Percentiles rank a stretch among this genome's conserved stretches.
Evolutionary conservation across 176 grass and related monocot genomes (phyloP).

Genomic region (Oryza longistaminata): DNA sequence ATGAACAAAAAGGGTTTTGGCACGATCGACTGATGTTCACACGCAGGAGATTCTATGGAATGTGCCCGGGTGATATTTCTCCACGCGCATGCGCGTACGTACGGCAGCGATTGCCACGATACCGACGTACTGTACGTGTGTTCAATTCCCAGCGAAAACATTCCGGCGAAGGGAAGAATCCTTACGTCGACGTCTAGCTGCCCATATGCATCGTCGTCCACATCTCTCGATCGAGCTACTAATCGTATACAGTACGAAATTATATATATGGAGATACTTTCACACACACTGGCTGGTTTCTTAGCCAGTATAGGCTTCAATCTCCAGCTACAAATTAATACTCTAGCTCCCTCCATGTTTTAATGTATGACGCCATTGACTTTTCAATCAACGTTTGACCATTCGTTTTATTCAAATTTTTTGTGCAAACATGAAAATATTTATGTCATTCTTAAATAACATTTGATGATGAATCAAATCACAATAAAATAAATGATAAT

Average conservation of each 20-base stretch:
- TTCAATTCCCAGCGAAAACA: neutral
- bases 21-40: neutral
- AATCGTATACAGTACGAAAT: neutral
- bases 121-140: slow-evolving; percentile 12
- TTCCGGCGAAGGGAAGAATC: neutral
- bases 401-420: too few species aligned
- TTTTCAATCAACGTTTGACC: too few species aligned
- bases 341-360: too few species aligned
- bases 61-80: neutral
- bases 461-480: too few species aligned
- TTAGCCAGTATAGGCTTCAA: neutral
- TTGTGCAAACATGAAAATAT: too few species aligned
- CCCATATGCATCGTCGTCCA: neutral
- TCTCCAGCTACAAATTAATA: too few species aligned
- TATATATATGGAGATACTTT: neutral
- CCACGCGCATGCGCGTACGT: neutral
- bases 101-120: neutral
- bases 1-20: neutral
- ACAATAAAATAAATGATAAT: too few species aligned
- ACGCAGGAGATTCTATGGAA: neutral
- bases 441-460: too few species aligned
- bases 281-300: neutral
- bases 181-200: neutral
- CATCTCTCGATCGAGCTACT: too few species aligned
- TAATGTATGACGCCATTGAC: too few species aligned